Evolutionary conservation across 768 basidiomycete genomes (phyloP), one percentile per base, ranked within the genome.

Genomic region (Fomitopsis pulvina): DNA sequence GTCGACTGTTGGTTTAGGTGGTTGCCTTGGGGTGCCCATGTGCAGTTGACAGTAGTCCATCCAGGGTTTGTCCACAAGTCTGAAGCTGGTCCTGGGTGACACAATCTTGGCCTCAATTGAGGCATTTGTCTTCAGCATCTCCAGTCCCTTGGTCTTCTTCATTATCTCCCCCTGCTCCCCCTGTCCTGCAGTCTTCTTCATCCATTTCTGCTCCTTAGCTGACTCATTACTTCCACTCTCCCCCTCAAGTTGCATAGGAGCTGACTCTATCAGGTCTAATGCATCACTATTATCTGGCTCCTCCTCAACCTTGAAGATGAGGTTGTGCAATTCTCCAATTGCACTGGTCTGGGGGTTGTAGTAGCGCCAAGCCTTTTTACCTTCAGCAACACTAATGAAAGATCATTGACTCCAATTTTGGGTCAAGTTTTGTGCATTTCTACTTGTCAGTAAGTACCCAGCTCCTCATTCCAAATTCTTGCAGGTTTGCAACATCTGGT

Each of bases 401-500:
- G 20, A 54, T 46, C 50, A 58, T 56, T 24, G 48, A 50, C 18
- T 47, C 25, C 5, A 54, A 55, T 10, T 53, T 43, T 10, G 51
- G 42, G 49, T 50, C 50, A 22, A 53, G 45, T 45, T 57, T 57
- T 9, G 29, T 30, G 9, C 50, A 29, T 44, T 54, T 44, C 25
- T 59, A 7, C 2, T 10, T 37, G 9, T 12, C 22, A 1, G 44
- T 49, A 2, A 52, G 48, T 3, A 60, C 60, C 49, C 57, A 57
- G 32, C 47, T 47, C 12, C 52, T 30, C 0, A 44, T 34, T 0
- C 64, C 55, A 25, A 64, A 68, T n/a, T 56, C 48, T 0, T 50
- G 55, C 0, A 67, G 48, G 6, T 52, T 48, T 9, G 59, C 24
- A 0, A 67, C 41, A 18, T 58, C 56, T 1, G 61, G 64, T 29